Conservation (phyloP, 768 basidiomycete genomes). For the Rubroboletus satanas region DNA sequence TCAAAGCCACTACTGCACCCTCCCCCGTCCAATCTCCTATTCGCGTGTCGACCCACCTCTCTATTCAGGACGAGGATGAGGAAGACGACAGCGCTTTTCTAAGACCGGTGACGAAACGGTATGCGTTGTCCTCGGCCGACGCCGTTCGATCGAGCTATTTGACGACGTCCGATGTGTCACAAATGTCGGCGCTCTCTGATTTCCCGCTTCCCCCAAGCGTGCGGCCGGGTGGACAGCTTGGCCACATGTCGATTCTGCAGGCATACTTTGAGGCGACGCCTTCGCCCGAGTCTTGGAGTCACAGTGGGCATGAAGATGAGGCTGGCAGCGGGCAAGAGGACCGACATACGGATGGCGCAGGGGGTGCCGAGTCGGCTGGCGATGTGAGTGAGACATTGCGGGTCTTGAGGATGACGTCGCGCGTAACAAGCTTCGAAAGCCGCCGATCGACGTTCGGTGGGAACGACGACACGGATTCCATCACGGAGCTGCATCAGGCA, state of each 20-base stretch:
- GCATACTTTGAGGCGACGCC: constrained; percentile 38
- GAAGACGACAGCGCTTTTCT: constrained; percentile 4
- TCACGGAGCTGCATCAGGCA: constrained; percentile 12
- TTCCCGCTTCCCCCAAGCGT: constrained; percentile 60
- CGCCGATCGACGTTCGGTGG: constrained; percentile 27
- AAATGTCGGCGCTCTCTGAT: constrained; percentile 69
- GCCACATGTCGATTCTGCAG: constrained; percentile 38
- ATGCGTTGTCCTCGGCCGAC: constrained; percentile 28
- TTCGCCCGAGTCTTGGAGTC: not conserved
- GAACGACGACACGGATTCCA: constrained; percentile 22
- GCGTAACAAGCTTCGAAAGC: constrained; percentile 10
- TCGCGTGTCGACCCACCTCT: constrained; percentile 22
- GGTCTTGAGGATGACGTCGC: constrained; percentile 4
- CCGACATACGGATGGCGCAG: not conserved
- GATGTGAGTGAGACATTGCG: constrained; percentile 17
- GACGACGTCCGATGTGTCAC: constrained; percentile 56
- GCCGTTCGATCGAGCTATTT: constrained; percentile 52
- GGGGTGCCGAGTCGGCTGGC: not conserved
- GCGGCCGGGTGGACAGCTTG: constrained; percentile 22
- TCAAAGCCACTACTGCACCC: constrained; percentile 15
- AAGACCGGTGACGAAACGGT: constrained; percentile 19
- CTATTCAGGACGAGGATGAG: constrained; percentile 13
- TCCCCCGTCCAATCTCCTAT: constrained; percentile 7
- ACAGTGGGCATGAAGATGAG: not conserved
- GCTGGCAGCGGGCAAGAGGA: not conserved